Evolutionary conservation across 179 eudicot genomes (phyloP), one percentile per base, ranked within the genome.

Genomic region (Spinacia oleracea): DNA sequence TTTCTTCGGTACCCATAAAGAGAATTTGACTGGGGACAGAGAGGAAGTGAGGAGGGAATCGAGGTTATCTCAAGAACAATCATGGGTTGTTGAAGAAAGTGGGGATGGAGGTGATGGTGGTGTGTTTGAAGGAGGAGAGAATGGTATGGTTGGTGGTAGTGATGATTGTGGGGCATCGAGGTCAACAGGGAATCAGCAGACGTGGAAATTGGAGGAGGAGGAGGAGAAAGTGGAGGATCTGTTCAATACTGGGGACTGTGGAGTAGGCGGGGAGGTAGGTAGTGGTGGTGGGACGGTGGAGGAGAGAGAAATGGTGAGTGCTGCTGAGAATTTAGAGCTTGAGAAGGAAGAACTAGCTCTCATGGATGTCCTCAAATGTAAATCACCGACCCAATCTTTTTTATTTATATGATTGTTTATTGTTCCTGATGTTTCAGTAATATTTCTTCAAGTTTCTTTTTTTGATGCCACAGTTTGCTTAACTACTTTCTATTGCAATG

Each of bases 301-400:
- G 35, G 80, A 79, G 21, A 69, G 38, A 50, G 80, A 74, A 29
- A 68, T 43, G 68, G 55, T 81, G 65, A 85, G 77, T 71, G 77
- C 55, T 63, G 89, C 85, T 73, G 80, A 86, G 34, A 84, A 78
- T 29, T 80, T 80, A 76, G 48, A 50, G 48, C 91, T 94, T 38
- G 86, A 88, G 72, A 80, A 77, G 77, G 97, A 94, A 74, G 92
- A 89, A 86, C 81, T 88, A 72, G 78, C 59, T 50, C 89, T 93
- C 23, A 50, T 78, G 40, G 83, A 46, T 6, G 93, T 88, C 10
- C 80, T 93, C 21, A 88, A 94, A 86, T 97, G 98, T 62, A 75
- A 71, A 75, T 40, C 40, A 14, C 62, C 18, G 5, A 23, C 15
- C 59, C 29, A n/a, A 34, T 16, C 3, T 74, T 14, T 29, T 59